phyloP scores from a whole-genome alignment of 192 early-diverging fungal genomes.

The Dimargaris xerosporica region DNA sequence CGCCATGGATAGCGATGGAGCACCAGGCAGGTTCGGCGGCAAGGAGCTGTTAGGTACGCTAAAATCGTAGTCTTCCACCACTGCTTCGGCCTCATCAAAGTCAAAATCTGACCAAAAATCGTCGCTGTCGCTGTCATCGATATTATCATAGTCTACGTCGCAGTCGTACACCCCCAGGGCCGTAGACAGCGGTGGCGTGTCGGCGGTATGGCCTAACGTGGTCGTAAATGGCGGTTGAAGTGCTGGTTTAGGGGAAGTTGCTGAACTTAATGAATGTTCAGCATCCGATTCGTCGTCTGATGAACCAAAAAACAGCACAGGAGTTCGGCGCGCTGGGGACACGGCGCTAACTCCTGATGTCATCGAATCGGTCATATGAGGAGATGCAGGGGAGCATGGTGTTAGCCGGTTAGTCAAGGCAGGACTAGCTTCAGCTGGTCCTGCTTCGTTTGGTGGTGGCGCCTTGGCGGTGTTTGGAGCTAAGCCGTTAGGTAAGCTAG shows the following conservation, averaged over 20 bases:
- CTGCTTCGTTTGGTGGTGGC: no score
- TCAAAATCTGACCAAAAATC: conserved; percentile 24
- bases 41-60: no score
- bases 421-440: no score
- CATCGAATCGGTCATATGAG: no score
- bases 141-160: conserved; percentile 27
- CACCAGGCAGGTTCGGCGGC: no score
- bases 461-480: no score
- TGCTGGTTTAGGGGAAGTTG: background rate
- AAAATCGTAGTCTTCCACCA: background rate
- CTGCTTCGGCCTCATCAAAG: background rate
- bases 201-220: background rate
- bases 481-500: no score
- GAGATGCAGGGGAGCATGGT: no score
- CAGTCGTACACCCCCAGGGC: background rate
- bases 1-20: no score
- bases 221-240: background rate
- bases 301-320: background rate
- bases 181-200: background rate
- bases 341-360: no score
- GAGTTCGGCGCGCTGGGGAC: conserved; percentile 3
- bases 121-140: conserved; percentile 32
- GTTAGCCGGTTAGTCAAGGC: no score
- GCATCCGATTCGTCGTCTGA: conserved; percentile 3
- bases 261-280: background rate